Evolutionary conservation across 805 yeast species (phyloP).

Genomic region (Candida sithepensis): DNA sequence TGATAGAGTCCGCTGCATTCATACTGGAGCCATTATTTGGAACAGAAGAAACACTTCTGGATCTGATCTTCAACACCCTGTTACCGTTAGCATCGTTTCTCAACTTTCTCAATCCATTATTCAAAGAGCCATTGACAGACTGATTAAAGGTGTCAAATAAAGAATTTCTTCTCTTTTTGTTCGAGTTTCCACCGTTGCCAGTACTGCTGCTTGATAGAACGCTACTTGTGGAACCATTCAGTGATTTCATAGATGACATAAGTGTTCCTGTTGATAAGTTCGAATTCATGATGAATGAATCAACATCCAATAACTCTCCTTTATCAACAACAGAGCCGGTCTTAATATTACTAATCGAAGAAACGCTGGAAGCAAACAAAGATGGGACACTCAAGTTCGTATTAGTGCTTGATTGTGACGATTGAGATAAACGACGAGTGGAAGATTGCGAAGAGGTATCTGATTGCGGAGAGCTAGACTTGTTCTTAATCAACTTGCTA

Average conservation of each 20-base stretch:
- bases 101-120: conserved; percentile 25
- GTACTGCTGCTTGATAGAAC: not conserved
- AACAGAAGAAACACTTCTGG: not conserved
- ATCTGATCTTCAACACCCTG: not conserved
- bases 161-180: conserved; percentile 17
- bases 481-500: not conserved
- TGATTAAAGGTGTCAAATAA: conserved; percentile 26
- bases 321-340: not conserved
- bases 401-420: not conserved
- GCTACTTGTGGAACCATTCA: not conserved
- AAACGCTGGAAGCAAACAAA: conserved; percentile 24
- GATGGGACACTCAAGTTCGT: conserved; percentile 21
- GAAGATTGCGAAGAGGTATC: conserved; percentile 4
- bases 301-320: not conserved
- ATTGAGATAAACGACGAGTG: conserved; percentile 5
- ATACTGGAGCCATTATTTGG: not conserved
- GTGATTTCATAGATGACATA: conserved; percentile 1
- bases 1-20: not conserved
- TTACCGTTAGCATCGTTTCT: conserved; percentile 10
- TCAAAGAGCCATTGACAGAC: conserved; percentile 22
- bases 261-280: not conserved
- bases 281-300: not conserved
- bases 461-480: conserved; percentile 9
- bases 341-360: not conserved
- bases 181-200: not conserved